Evolutionary conservation across 345 rosid genomes (phyloP), one percentile per base, ranked within the genome.

Genomic region (Isatis tinctoria): DNA sequence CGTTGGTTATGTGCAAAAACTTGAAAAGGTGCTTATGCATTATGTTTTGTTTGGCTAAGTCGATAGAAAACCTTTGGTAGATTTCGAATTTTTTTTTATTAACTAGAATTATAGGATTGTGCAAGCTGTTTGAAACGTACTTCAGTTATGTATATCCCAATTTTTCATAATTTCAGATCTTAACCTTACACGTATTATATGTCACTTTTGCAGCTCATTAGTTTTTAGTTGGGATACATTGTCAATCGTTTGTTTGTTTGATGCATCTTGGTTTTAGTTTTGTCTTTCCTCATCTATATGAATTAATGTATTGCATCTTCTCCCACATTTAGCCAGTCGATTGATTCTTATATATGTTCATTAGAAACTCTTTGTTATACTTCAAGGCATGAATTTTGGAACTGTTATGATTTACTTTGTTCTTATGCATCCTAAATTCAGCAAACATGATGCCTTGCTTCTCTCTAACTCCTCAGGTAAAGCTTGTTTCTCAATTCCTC

Each of bases 391-490:
- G 26, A 17, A 30, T 10, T 62, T 30, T 1, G 3, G 14, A 40
- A 63, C 65, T 22, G 24, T 22, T 22, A 22, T 22, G 81, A 89
- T 96, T 73, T 96, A 92, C 78, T 96, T 96, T 81, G 98, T 92
- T n/a, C 97, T 96, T 61, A 73, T 89, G 79, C 97, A 90, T 82
- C 90, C 99, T 24, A 86, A 88, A 61, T 96, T 96, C 66, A 84
- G 79, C 75, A 90, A 90, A 78, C 70, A 81, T 37, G 97, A 92
- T 74, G 91, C 98, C 0, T 85, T 86, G 48, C 77, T 83, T 81
- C 85, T 96, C 80, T 90, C 96, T n/a, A 16, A 89, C 98, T 60
- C 78, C 96, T 59, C 91, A 90, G 80, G 99, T 90, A 67, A n/a
- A 76, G 82, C 71, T 82, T 60, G 58, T 0, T 57, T 40, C 67